phyloP scores from a whole-genome alignment of 352 stramenopile species.

The Phytophthora sansomeana region DNA sequence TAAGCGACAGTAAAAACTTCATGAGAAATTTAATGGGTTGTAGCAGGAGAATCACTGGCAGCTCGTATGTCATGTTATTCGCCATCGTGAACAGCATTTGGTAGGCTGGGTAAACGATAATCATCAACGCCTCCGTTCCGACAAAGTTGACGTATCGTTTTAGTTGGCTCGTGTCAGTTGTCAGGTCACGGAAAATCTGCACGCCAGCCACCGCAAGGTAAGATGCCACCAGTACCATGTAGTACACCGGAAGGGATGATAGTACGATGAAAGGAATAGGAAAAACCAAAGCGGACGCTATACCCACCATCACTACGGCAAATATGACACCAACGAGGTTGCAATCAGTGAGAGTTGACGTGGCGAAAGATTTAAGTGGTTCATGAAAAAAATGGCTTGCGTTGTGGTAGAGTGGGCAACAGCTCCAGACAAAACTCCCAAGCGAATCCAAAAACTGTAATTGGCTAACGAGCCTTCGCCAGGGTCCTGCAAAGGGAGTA shows the following conservation, averaged over 20 bases:
- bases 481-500: slow-evolving; percentile 7
- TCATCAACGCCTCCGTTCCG: neutral
- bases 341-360: neutral
- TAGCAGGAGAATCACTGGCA: slow-evolving; percentile 8
- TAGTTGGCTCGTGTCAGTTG: neutral
- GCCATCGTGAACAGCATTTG: slow-evolving; percentile 6
- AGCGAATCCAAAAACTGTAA: slow-evolving; percentile 15
- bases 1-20: slow-evolving; percentile 10
- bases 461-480: slow-evolving; percentile 3
- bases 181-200: neutral
- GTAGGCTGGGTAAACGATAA: slow-evolving; percentile 13
- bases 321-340: neutral
- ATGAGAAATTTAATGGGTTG: slow-evolving; percentile 13
- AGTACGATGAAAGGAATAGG: slow-evolving; percentile 18
- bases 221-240: neutral
- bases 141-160: neutral
- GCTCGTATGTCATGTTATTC: slow-evolving; percentile 1
- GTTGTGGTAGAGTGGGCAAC: neutral
- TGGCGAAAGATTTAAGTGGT: neutral
- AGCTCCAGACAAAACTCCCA: neutral
- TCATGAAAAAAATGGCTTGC: slow-evolving; percentile 4
- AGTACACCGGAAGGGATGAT: slow-evolving; percentile 2
- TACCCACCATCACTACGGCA: neutral
- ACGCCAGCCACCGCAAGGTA: neutral
- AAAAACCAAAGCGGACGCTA: slow-evolving; percentile 2